Conservation (phyloP, 1,284 basidiomycete species). For the Sporisorium scitamineum region DNA sequence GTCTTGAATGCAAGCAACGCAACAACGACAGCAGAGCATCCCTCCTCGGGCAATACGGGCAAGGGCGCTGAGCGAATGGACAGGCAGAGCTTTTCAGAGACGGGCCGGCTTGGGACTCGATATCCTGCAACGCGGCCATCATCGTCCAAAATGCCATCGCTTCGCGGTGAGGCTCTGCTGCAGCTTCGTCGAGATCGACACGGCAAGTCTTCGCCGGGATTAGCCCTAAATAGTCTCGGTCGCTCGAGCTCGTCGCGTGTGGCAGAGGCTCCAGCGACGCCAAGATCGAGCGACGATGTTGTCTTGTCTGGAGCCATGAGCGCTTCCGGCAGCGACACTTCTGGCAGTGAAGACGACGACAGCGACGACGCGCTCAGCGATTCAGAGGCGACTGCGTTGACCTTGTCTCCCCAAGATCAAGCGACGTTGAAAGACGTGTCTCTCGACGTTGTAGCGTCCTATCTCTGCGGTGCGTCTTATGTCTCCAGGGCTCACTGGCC, state of each 20-base stretch:
- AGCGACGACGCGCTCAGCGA: constrained; percentile 26
- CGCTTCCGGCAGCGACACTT: constrained; percentile 17
- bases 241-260: constrained; percentile 12
- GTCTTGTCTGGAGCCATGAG: constrained; percentile 10
- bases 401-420: constrained; percentile 19
- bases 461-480: constrained; percentile 5
- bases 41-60: constrained; percentile 2
- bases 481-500: background rate
- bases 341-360: constrained; percentile 26
- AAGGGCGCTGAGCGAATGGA: background rate
- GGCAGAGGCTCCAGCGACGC: constrained; percentile 29
- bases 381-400: constrained; percentile 8
- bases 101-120: constrained; percentile 1
- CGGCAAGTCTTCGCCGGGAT: constrained; percentile 20
- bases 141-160: constrained; percentile 13
- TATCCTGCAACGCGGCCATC: constrained; percentile 8
- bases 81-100: constrained; percentile 6
- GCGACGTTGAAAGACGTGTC: constrained; percentile 13
- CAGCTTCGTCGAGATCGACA: constrained; percentile 24
- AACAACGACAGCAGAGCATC: constrained; percentile 3
- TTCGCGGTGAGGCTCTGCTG: constrained; percentile 32
- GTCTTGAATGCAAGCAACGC: constrained; percentile 6
- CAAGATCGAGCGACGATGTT: constrained; percentile 43
- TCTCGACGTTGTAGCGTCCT: constrained; percentile 15
- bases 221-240: background rate